Evolutionary conservation across 805 yeast genomes (phyloP).

Genomic region (Barnettozyma wickerhamii): DNA sequence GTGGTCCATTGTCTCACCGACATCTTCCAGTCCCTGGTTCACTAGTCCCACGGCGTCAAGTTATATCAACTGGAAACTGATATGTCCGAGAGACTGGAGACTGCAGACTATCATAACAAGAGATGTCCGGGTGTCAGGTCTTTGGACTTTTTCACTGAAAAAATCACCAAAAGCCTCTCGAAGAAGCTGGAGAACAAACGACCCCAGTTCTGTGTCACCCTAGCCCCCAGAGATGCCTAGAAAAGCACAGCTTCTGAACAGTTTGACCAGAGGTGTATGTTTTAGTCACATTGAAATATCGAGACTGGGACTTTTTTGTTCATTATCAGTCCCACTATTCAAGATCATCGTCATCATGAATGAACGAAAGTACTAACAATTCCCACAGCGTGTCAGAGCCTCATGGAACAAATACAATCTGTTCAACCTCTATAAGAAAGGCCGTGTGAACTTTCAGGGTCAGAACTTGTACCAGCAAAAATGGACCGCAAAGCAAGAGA

Average conservation of each 20-base stretch:
- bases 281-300: no score
- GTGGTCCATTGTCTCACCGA: slow-evolving; percentile 42
- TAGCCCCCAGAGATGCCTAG: slow-evolving; percentile 55
- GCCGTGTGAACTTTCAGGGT: slow-evolving; percentile 46
- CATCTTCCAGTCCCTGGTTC: slow-evolving; percentile 1
- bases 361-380: not conserved
- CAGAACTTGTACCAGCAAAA: slow-evolving; percentile 86
- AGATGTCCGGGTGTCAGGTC: slow-evolving; percentile 2
- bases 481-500: slow-evolving; percentile 86
- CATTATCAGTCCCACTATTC: no score
- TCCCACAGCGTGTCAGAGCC: slow-evolving; percentile 56
- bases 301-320: no score
- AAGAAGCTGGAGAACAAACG: no score
- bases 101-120: not conserved
- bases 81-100: no score
- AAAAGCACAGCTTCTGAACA: slow-evolving; percentile 51
- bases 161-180: no score
- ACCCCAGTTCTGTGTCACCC: no score
- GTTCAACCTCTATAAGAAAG: slow-evolving; percentile 81
- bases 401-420: slow-evolving; percentile 90
- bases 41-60: no score
- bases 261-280: slow-evolving; percentile 50
- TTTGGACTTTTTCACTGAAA: not conserved
- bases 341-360: no score
- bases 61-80: no score